phyloP scores from a whole-genome alignment of 495 filamentous ascomycete genomes.

The Trichoderma virens region DNA sequence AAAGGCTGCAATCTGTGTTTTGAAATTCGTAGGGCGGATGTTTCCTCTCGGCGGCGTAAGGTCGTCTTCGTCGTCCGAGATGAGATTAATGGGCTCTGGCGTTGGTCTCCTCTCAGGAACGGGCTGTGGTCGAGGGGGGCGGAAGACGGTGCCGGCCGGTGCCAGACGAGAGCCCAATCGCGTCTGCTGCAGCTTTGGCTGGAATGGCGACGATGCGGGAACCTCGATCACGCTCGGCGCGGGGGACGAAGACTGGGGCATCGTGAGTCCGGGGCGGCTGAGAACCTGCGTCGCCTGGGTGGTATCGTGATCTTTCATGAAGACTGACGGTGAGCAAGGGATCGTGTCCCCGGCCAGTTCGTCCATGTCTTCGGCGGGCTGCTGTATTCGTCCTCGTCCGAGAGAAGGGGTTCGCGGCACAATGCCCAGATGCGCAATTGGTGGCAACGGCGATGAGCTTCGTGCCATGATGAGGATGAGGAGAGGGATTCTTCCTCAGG shows the following conservation, averaged over 20 bases:
- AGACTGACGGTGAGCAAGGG: slow-evolving; percentile 26
- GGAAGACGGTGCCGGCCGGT: slow-evolving; percentile 68
- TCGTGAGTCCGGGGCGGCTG: slow-evolving; percentile 12
- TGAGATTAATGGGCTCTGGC: slow-evolving; percentile 20
- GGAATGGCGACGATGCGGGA: slow-evolving; percentile 69
- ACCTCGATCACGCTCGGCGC: slow-evolving; percentile 63
- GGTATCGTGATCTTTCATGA: slow-evolving; percentile 23
- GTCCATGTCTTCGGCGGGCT: slow-evolving; percentile 15
- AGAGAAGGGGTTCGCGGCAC: slow-evolving; percentile 3
- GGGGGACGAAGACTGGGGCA: slow-evolving; percentile 22
- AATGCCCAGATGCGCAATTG: background rate
- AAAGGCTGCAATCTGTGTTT: slow-evolving; percentile 3
- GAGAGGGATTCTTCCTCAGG: background rate
- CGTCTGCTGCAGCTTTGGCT: slow-evolving; percentile 19
- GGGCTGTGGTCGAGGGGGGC: slow-evolving; percentile 35
- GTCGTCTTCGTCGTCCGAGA: slow-evolving; percentile 23
- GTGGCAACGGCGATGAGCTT: slow-evolving; percentile 7
- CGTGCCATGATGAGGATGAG: background rate
- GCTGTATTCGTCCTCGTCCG: background rate
- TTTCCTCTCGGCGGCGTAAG: background rate
- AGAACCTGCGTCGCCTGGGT: slow-evolving; percentile 63
- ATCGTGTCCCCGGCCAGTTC: slow-evolving; percentile 23
- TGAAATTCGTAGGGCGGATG: slow-evolving; percentile 12
- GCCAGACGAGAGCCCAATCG: slow-evolving; percentile 58
- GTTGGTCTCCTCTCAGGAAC: slow-evolving; percentile 3